Percentiles rank a stretch among this genome's conserved stretches.
phyloP scores from a whole-genome alignment of 1,284 basidiomycete species.

The Vanrija sp. region DNA sequence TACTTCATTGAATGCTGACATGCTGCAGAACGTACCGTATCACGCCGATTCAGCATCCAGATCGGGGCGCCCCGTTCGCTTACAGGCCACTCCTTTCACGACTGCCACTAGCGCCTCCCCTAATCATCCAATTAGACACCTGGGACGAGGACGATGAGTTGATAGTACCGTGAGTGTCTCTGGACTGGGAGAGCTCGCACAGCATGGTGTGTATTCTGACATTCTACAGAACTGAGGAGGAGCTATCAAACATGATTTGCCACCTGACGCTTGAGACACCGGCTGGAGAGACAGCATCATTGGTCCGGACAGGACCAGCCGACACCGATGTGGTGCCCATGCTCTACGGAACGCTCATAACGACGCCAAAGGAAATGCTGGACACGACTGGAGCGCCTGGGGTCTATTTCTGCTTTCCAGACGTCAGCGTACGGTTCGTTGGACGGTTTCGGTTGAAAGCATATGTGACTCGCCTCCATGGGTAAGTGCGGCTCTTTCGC shows the following conservation, averaged over 20 bases:
- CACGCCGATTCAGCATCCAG: constrained; percentile 66
- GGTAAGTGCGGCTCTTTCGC: constrained; percentile 55
- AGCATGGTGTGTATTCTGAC: background rate
- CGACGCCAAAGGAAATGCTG: constrained; percentile 69
- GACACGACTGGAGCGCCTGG: constrained; percentile 72
- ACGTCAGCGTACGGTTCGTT: constrained; percentile 73
- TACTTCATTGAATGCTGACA: background rate
- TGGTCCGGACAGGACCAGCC: constrained; percentile 16
- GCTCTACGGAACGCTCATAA: constrained; percentile 78
- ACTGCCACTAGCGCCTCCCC: constrained; percentile 72
- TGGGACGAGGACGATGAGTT: constrained; percentile 53
- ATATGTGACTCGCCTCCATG: constrained; percentile 67
- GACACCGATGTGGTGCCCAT: constrained; percentile 44
- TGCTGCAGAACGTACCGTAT: constrained; percentile 41
- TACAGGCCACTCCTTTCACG: constrained; percentile 65
- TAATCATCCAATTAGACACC: constrained; percentile 71
- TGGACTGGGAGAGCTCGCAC: background rate
- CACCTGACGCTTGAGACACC: constrained; percentile 60
- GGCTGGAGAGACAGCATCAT: constrained; percentile 29
- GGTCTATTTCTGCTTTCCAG: constrained; percentile 82
- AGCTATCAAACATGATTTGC: constrained; percentile 76
- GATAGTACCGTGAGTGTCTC: constrained; percentile 50
- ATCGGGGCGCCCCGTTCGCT: constrained; percentile 67
- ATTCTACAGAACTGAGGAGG: constrained; percentile 56
- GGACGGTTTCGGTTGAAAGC: constrained; percentile 73